A percentile compares a stretch with the other conserved stretches of the same genome.
These are phyloP conservation scores for Phytophthora europaea DNA, from an alignment of 352 stramenopile species.

Conservation along the genomic window DNA sequence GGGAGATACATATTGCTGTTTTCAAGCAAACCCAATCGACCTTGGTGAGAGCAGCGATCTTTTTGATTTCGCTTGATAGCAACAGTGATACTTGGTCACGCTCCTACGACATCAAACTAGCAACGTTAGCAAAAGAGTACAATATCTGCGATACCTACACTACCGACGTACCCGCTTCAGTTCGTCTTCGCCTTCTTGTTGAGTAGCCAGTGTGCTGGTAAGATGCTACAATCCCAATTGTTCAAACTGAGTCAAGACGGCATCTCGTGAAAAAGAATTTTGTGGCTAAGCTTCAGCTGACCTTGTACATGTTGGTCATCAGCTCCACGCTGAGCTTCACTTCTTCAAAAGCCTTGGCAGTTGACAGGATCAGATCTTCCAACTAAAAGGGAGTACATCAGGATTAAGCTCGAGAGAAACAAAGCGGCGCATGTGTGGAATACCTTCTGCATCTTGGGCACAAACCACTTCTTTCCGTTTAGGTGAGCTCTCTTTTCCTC, in stretches of 20 bases:
- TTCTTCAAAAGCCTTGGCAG: conserved; percentile 70
- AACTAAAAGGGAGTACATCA: conserved; percentile 38
- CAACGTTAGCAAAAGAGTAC: not conserved
- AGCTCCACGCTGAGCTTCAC: conserved; percentile 88
- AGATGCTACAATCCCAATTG: conserved; percentile 41
- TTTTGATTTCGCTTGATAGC: conserved; percentile 79
- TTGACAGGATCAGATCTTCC: conserved; percentile 70
- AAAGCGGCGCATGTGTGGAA: not conserved
- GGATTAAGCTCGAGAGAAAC: not conserved
- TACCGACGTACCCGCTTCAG: conserved; percentile 49
- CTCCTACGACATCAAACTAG: conserved; percentile 38
- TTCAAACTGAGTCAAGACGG: not conserved
- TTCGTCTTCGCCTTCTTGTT: conserved; percentile 71
- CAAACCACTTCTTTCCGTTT: conserved; percentile 74
- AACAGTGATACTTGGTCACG: conserved; percentile 59
- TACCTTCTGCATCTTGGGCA: conserved; percentile 79
- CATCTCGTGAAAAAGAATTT: not conserved
- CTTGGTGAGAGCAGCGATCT: conserved; percentile 74
- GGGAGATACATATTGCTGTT: not conserved
- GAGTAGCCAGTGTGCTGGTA: conserved; percentile 52
- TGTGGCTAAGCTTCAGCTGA: not conserved
- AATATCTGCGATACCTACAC: not conserved
- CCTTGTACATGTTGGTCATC: conserved; percentile 92
- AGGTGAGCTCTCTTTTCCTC: conserved; percentile 72
- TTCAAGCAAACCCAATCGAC: conserved; percentile 17